These are phyloP conservation scores for Quercus bicolor DNA, from an alignment of 306 rosid genomes.

Conservation along the genomic window DNA sequence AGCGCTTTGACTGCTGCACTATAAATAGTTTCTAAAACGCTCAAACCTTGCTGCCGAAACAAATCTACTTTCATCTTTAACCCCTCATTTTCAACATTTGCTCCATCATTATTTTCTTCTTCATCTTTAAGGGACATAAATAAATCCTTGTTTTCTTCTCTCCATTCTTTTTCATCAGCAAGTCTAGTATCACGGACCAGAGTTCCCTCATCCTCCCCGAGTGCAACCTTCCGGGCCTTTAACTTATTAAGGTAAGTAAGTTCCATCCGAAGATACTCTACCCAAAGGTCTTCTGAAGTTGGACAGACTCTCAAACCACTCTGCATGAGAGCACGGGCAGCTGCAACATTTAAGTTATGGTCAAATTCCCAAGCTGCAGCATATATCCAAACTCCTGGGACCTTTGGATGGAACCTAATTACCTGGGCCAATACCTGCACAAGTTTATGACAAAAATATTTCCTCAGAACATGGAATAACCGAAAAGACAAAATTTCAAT, in stretches of 20 bases:
- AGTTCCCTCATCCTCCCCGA: constrained; percentile 81
- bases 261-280: constrained; percentile 94
- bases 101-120: constrained; percentile 28
- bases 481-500: not conserved
- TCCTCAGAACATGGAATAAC: not conserved
- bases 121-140: constrained; percentile 61
- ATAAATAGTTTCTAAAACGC: constrained; percentile 55
- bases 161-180: constrained; percentile 69
- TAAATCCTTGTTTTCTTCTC: constrained; percentile 68
- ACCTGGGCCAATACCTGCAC: constrained; percentile 70
- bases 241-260: constrained; percentile 80
- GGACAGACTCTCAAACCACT: constrained; percentile 80
- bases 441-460: not conserved
- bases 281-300: constrained; percentile 82
- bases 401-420: constrained; percentile 83
- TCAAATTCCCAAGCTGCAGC: constrained; percentile 99
- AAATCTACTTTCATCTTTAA: constrained; percentile 33
- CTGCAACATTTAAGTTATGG: constrained; percentile 64
- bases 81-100: constrained; percentile 30
- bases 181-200: constrained; percentile 35
- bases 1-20: constrained; percentile 63
- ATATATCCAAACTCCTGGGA: constrained; percentile 86
- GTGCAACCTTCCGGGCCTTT: constrained; percentile 88
- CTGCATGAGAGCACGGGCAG: constrained; percentile 90
- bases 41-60: constrained; percentile 59